These are phyloP conservation scores for Grosmannia huntii DNA, from an alignment of 2,329 filamentous ascomycete species.

Conservation along the genomic window DNA sequence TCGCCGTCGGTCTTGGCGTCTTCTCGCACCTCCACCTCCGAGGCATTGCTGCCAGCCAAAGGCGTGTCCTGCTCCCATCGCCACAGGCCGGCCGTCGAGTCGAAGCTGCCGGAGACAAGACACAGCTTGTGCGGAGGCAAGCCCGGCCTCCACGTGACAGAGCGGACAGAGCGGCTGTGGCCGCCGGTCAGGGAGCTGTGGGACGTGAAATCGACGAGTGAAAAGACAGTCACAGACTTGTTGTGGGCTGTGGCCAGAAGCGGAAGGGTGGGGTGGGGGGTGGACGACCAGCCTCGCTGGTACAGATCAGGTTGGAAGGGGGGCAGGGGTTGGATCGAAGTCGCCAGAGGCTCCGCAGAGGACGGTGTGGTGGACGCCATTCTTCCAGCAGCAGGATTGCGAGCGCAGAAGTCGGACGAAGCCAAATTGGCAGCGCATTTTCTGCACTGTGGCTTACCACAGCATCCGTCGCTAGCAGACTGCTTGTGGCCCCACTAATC, in stretches of 20 bases:
- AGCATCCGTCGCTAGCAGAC: too few relatives aligned
- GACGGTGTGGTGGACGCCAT: neutral
- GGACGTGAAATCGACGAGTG: conserved; percentile 64
- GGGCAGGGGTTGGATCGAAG: conserved; percentile 29
- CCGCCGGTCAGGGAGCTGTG: conserved; percentile 74
- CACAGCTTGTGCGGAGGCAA: conserved; percentile 51
- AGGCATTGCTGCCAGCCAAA: conserved; percentile 11
- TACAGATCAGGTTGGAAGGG: conserved; percentile 44
- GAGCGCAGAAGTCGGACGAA: neutral
- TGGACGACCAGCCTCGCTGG: conserved; percentile 72
- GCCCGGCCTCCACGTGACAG: conserved; percentile 75
- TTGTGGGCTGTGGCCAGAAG: conserved; percentile 81
- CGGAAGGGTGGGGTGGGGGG: conserved; percentile 76
- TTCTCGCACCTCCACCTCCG: conserved; percentile 18
- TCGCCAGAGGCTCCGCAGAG: neutral
- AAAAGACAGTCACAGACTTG: conserved; percentile 82
- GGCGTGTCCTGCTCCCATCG: conserved; percentile 43
- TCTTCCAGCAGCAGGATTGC: neutral
- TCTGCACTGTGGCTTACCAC: neutral
- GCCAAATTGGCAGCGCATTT: neutral
- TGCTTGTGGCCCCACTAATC: conserved; percentile 4
- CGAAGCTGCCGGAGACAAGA: conserved; percentile 85
- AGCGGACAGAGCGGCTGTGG: conserved; percentile 81
- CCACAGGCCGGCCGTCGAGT: conserved; percentile 82
- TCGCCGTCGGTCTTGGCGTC: conserved; percentile 11